Conservation (phyloP, 1,284 basidiomycete genomes). For the Trichosporon inkin region DNA sequence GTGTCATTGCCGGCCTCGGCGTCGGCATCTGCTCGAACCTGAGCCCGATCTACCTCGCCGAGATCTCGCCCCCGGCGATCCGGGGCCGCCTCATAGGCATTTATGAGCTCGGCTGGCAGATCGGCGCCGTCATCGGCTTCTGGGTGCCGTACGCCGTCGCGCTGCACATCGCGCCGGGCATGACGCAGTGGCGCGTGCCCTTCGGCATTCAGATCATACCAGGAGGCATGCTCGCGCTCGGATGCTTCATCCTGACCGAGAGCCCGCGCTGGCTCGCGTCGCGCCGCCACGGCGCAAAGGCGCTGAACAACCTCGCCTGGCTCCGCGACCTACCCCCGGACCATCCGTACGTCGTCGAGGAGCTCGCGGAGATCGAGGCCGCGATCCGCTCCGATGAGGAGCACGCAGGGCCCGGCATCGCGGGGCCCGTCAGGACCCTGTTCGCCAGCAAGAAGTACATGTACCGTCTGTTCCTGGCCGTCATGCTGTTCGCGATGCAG, state of each 20-base stretch:
- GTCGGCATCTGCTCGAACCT: slow-evolving; percentile 37
- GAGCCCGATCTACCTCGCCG: slow-evolving; percentile 46
- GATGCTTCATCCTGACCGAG: slow-evolving; percentile 53
- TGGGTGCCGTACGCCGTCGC: slow-evolving; percentile 47
- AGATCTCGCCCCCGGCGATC: slow-evolving; percentile 50
- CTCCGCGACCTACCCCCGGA: slow-evolving; percentile 51
- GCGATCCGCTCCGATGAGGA: slow-evolving; percentile 34
- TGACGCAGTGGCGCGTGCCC: slow-evolving; percentile 53
- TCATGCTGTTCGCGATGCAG: slow-evolving; percentile 17
- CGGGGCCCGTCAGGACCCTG: slow-evolving; percentile 12
- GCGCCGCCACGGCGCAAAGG: slow-evolving; percentile 48
- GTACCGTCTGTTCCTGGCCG: slow-evolving; percentile 11
- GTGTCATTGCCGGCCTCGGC: slow-evolving; percentile 39
- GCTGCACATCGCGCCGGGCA: slow-evolving; percentile 52
- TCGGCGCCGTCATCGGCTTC: slow-evolving; percentile 52
- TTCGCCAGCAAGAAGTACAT: slow-evolving; percentile 6
- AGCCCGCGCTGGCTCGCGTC: slow-evolving; percentile 56
- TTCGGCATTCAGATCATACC: slow-evolving; percentile 58
- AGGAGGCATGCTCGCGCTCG: slow-evolving; percentile 53
- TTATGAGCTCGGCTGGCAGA: slow-evolving; percentile 52
- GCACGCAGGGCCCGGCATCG: slow-evolving; percentile 9
- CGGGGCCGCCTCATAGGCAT: slow-evolving; percentile 53
- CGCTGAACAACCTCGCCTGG: slow-evolving; percentile 51
- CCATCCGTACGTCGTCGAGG: slow-evolving; percentile 47
- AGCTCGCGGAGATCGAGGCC: slow-evolving; percentile 36